Evolutionary conservation across 148 eudicot species (phyloP).

Genomic region (Nyssa sinensis): DNA sequence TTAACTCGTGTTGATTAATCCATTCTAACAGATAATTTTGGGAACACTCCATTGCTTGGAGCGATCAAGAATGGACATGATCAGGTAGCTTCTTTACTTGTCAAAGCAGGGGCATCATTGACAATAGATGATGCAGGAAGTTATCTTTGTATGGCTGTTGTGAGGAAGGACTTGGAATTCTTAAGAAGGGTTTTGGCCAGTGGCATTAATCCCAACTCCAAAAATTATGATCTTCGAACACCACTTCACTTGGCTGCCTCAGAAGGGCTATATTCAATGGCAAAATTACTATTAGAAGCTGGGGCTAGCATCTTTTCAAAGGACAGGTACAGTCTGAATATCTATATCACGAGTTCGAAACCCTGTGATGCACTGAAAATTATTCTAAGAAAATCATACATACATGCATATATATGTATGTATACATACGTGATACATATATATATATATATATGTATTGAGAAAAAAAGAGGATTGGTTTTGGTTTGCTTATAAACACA

Average conservation of each 20-base stretch:
- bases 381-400: not conserved
- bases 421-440: not conserved
- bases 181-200: conserved; percentile 28
- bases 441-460: too few relatives aligned
- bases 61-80: conserved; percentile 45
- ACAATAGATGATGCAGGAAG: conserved; percentile 28
- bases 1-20: not conserved
- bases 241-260: conserved; percentile 49
- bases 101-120: conserved; percentile 29
- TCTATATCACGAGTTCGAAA: too few relatives aligned
- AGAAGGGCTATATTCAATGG: conserved; percentile 27
- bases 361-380: too few relatives aligned
- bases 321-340: conserved; percentile 36
- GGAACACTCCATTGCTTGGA: conserved; percentile 40
- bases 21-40: conserved; percentile 29
- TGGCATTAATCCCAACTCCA: conserved; percentile 45
- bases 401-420: not conserved
- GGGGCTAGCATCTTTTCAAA: conserved; percentile 44
- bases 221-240: conserved; percentile 35
- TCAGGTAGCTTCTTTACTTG: conserved; percentile 32
- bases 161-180: conserved; percentile 24
- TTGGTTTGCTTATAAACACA: too few relatives aligned
- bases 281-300: conserved; percentile 28
- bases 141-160: conserved; percentile 32
- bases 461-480: too few relatives aligned